These are phyloP conservation scores for Fonsecaea monophora DNA, from an alignment of 2,329 filamentous ascomycete species.

Conservation along the genomic window DNA sequence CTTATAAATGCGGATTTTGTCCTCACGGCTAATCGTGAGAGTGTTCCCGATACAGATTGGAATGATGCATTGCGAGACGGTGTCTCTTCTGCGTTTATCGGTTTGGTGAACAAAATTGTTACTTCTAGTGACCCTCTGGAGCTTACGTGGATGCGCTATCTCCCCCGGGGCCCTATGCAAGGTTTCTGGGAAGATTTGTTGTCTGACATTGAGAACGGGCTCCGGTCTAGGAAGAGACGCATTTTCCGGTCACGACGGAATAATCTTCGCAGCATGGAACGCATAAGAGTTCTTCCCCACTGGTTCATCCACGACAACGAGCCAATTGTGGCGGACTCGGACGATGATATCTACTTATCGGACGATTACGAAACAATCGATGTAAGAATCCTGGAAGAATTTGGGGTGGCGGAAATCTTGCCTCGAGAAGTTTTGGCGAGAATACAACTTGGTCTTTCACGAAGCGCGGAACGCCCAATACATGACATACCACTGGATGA, in stretches of 20 bases:
- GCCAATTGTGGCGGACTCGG: slow-evolving; percentile 23
- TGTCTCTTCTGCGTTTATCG: slow-evolving; percentile 8
- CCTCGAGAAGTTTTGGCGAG: slow-evolving; percentile 19
- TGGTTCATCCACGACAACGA: slow-evolving; percentile 24
- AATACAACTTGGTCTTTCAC: slow-evolving; percentile 14
- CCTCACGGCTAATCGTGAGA: slow-evolving; percentile 24
- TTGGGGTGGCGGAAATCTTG: slow-evolving; percentile 19
- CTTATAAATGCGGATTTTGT: slow-evolving; percentile 28
- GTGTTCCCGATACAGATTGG: slow-evolving; percentile 18
- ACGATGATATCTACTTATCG: slow-evolving; percentile 26
- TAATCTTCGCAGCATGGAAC: slow-evolving; percentile 4
- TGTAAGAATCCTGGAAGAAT: slow-evolving; percentile 13
- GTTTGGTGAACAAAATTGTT: slow-evolving; percentile 11
- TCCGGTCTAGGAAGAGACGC: not conserved
- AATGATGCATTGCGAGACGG: slow-evolving; percentile 16
- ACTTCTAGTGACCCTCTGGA: slow-evolving; percentile 14
- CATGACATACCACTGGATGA: slow-evolving; percentile 23
- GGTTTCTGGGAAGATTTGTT: slow-evolving; percentile 27
- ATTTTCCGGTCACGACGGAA: slow-evolving; percentile 16
- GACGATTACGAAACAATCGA: slow-evolving; percentile 18
- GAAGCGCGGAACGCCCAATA: slow-evolving; percentile 10
- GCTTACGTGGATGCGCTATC: slow-evolving; percentile 29
- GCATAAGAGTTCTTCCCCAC: slow-evolving; percentile 19
- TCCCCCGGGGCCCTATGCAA: slow-evolving; percentile 20
- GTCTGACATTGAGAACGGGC: not conserved